A percentile compares a stretch with the other conserved stretches of the same genome.
Conservation (phyloP, 306 rosid genomes). For the Ochetophila trinervis region DNA sequence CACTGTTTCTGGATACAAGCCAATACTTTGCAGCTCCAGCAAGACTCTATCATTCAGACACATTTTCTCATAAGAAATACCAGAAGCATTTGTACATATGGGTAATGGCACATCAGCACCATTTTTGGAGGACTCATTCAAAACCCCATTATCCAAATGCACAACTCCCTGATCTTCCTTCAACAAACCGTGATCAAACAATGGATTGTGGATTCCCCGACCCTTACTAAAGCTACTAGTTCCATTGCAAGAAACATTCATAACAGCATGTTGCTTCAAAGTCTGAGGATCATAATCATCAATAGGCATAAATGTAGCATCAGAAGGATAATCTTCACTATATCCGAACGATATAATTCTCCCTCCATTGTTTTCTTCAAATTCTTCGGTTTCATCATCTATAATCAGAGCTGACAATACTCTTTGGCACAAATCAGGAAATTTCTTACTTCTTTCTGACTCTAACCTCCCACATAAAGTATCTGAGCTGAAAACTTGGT, state of each 20-base stretch:
- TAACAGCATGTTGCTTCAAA: constrained; percentile 28
- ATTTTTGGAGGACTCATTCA: constrained; percentile 40
- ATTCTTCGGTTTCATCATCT: constrained; percentile 61
- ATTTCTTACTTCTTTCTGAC: constrained; percentile 35
- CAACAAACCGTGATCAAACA: constrained; percentile 22
- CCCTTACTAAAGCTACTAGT: constrained; percentile 31
- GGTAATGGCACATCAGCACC: constrained; percentile 38
- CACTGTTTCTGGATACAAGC: constrained; percentile 72
- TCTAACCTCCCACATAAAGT: constrained; percentile 35
- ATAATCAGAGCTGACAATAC: constrained; percentile 72
- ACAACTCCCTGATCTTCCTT: constrained; percentile 32
- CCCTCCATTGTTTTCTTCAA: constrained; percentile 36
- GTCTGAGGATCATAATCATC: constrained; percentile 35
- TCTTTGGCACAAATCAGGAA: constrained; percentile 66
- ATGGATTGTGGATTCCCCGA: constrained; percentile 32
- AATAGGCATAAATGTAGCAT: constrained; percentile 24
- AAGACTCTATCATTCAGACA: constrained; percentile 59
- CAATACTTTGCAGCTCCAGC: constrained; percentile 75
- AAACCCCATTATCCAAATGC: constrained; percentile 31
- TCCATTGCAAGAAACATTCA: constrained; percentile 51
- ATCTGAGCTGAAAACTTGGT: constrained; percentile 37
- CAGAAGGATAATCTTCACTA: constrained; percentile 37
- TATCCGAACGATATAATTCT: constrained; percentile 36
- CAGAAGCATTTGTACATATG: constrained; percentile 28
- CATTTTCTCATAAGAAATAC: constrained; percentile 49